Evolutionary conservation across 331 rosid species (phyloP).

Genomic region (Phaseolus coccineus): DNA sequence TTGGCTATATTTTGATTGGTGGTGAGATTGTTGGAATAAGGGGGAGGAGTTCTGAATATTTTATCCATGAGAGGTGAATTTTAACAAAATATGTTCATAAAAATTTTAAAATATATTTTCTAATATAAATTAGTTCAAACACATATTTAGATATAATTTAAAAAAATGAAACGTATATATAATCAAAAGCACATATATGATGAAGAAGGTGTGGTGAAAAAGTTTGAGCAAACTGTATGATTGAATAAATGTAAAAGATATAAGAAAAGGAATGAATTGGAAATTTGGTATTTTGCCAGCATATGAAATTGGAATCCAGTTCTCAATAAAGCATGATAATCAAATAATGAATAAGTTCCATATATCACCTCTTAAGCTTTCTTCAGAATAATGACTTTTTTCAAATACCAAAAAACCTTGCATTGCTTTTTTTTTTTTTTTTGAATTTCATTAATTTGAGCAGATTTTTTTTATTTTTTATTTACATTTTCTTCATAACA

Average conservation of each 20-base stretch:
- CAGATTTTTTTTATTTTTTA: no score
- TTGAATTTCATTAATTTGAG: background rate
- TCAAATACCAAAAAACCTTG: background rate
- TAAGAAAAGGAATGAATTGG: background rate
- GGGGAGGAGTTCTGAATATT: no score
- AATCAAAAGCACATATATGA: background rate
- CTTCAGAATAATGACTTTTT: background rate
- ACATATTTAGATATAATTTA: no score
- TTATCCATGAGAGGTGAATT: no score
- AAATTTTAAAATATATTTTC: no score
- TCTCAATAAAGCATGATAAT: slow-evolving; percentile 5
- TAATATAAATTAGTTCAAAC: no score
- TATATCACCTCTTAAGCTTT: background rate
- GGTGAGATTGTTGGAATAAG: no score
- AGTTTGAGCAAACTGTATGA: background rate
- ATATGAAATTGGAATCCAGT: slow-evolving; percentile 32
- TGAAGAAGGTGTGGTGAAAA: background rate
- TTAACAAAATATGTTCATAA: no score
- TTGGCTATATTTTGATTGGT: no score
- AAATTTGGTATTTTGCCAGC: background rate
- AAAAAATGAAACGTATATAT: no score
- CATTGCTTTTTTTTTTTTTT: background rate
- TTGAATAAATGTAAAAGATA: background rate
- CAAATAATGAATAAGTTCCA: background rate
- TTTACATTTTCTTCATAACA: background rate